These are phyloP conservation scores for Stipa capillata DNA, from an alignment of 176 grass and related monocot genomes.

Conservation along the genomic window DNA sequence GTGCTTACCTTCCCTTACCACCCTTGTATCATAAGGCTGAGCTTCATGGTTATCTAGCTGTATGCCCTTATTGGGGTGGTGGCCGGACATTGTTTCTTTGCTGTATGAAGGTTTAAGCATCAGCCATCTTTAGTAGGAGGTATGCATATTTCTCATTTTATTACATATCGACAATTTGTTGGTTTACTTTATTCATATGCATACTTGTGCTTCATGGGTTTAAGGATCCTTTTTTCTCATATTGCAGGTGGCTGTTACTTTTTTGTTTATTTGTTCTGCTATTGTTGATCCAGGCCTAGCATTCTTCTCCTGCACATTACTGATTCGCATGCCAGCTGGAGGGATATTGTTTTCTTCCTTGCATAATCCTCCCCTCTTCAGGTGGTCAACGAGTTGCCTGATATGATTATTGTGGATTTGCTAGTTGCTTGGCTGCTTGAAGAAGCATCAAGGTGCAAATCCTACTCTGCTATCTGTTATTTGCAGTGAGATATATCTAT, in stretches of 20 bases:
- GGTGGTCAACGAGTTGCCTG: background rate
- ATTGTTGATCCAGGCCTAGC: conserved; percentile 15
- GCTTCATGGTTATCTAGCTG: background rate
- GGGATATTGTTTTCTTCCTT: background rate
- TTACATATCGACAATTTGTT: background rate
- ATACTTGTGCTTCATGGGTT: background rate
- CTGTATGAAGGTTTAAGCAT: background rate
- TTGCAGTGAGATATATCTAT: background rate
- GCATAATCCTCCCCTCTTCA: background rate
- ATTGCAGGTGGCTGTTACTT: conserved; percentile 32
- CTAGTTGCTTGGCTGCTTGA: background rate
- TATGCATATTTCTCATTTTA: conserved; percentile 15
- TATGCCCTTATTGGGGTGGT: background rate
- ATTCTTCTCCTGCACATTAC: background rate
- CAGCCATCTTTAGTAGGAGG: conserved; percentile 38
- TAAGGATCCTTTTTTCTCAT: background rate
- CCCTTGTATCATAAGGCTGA: background rate
- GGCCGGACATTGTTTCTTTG: background rate
- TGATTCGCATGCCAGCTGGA: background rate
- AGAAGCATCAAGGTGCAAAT: conserved; percentile 25
- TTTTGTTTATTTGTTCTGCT: background rate
- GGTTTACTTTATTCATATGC: background rate
- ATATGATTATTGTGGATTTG: background rate
- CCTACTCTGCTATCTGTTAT: conserved; percentile 2
- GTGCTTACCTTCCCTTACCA: background rate